Conservation (phyloP, 345 rosid species). For the Eucalyptus albens region DNA sequence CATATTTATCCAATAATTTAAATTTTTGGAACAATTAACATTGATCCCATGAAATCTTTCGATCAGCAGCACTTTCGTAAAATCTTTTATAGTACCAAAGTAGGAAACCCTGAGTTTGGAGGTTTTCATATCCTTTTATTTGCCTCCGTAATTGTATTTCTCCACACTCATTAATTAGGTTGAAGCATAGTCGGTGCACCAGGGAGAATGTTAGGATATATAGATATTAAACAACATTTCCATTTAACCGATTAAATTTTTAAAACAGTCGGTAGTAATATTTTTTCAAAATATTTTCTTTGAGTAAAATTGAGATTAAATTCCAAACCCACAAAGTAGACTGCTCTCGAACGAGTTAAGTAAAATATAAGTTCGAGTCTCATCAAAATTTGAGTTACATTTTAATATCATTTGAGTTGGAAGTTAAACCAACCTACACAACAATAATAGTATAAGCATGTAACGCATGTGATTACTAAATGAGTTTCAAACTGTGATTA, state of each 20-base stretch:
- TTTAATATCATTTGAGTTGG: background rate
- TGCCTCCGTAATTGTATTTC: background rate
- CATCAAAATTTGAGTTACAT: background rate
- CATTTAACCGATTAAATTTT: background rate
- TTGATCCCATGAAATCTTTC: fast-evolving
- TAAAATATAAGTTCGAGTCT: background rate
- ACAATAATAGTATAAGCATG: background rate
- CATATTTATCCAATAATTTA: background rate
- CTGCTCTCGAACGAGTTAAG: fast-evolving
- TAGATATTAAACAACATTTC: background rate
- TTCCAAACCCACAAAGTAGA: background rate
- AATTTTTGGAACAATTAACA: background rate
- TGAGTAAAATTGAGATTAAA: background rate
- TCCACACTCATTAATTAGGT: background rate
- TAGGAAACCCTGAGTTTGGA: background rate
- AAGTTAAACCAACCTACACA: background rate
- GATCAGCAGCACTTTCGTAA: fast-evolving
- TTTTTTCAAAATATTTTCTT: background rate
- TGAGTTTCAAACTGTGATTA: fast-evolving
- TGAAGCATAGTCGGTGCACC: background rate
- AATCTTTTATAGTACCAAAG: background rate
- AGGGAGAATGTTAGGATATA: background rate
- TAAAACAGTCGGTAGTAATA: background rate
- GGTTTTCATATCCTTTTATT: background rate
- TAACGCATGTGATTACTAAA: background rate